These are phyloP conservation scores for Hanseniaspora hatyaiensis DNA, from an alignment of 805 yeast genomes.

Conservation along the genomic window DNA sequence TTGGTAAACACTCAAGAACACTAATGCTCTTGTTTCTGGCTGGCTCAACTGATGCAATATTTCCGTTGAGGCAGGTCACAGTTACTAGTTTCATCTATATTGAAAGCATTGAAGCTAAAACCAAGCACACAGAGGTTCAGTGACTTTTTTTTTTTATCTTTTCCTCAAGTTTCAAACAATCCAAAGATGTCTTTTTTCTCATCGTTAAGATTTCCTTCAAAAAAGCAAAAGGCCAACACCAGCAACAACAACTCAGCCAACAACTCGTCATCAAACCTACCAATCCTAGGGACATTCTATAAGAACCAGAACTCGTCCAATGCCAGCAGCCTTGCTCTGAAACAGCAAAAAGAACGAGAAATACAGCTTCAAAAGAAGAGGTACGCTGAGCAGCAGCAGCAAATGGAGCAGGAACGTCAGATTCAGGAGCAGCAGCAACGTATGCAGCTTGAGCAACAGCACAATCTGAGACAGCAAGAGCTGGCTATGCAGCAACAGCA, in stretches of 20 bases:
- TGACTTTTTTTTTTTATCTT: too few relatives aligned
- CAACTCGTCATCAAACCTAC: slow-evolving; percentile 1
- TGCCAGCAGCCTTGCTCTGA: neutral
- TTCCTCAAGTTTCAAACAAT: too few relatives aligned
- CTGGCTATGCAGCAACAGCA: slow-evolving; percentile 16
- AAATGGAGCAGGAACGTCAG: neutral
- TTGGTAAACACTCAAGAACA: too few relatives aligned
- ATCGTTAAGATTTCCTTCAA: slow-evolving; percentile 15
- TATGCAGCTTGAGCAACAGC: slow-evolving; percentile 17
- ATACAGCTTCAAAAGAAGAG: neutral
- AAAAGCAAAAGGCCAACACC: slow-evolving; percentile 9
- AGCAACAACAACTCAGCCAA: neutral
- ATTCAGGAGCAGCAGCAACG: neutral
- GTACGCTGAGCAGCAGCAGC: neutral
- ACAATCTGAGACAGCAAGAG: slow-evolving; percentile 27
- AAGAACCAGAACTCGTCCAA: slow-evolving; percentile 7
- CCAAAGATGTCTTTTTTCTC: slow-evolving; percentile 14
- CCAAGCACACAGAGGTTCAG: too few relatives aligned
- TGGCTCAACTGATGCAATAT: too few relatives aligned
- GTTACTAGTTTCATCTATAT: too few relatives aligned
- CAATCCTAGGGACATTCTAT: slow-evolving; percentile 7
- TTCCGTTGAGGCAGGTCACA: too few relatives aligned
- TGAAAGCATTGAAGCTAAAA: too few relatives aligned
- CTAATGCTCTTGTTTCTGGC: too few relatives aligned
- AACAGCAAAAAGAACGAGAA: slow-evolving; percentile 3